Evolutionary conservation across 1,284 basidiomycete genomes (phyloP).

Genomic region (Meripilus lineatus): DNA sequence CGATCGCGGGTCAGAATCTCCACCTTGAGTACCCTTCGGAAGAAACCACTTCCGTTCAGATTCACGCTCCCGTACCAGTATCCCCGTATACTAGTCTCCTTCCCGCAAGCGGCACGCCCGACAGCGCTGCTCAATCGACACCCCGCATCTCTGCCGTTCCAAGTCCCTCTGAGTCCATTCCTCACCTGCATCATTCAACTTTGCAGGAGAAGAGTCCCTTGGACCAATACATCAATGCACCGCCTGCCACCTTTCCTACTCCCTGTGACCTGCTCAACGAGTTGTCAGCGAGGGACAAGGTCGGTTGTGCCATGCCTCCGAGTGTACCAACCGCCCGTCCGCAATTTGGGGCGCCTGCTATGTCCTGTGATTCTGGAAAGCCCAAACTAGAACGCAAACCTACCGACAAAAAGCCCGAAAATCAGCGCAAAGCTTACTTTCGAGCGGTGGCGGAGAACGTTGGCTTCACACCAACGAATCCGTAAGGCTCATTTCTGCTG

Average conservation of each 20-base stretch:
- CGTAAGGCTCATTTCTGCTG: slow-evolving; percentile 38
- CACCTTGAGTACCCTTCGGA: slow-evolving; percentile 10
- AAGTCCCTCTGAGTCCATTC: background rate
- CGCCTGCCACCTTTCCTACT: slow-evolving; percentile 51
- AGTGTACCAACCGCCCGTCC: background rate
- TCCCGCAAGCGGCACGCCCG: background rate
- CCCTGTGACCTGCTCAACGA: slow-evolving; percentile 59
- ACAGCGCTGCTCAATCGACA: background rate
- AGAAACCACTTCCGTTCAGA: slow-evolving; percentile 12
- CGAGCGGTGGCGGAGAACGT: slow-evolving; percentile 47
- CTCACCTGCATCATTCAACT: background rate
- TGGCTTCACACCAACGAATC: slow-evolving; percentile 53
- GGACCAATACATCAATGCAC: slow-evolving; percentile 23
- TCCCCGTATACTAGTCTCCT: slow-evolving; percentile 23
- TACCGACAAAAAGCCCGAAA: slow-evolving; percentile 24
- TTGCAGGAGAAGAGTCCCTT: slow-evolving; percentile 17
- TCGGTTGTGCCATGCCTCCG: too few relatives aligned
- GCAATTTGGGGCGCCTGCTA: background rate
- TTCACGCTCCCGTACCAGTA: slow-evolving; percentile 24
- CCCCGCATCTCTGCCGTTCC: background rate
- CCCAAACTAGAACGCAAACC: slow-evolving; percentile 8
- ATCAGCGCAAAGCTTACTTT: slow-evolving; percentile 48
- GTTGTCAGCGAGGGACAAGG: slow-evolving; percentile 23
- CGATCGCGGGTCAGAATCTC: background rate
- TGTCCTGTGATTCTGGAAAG: slow-evolving; percentile 2